Evolutionary conservation across 306 rosid species (phyloP).

Genomic region (Senna tora): DNA sequence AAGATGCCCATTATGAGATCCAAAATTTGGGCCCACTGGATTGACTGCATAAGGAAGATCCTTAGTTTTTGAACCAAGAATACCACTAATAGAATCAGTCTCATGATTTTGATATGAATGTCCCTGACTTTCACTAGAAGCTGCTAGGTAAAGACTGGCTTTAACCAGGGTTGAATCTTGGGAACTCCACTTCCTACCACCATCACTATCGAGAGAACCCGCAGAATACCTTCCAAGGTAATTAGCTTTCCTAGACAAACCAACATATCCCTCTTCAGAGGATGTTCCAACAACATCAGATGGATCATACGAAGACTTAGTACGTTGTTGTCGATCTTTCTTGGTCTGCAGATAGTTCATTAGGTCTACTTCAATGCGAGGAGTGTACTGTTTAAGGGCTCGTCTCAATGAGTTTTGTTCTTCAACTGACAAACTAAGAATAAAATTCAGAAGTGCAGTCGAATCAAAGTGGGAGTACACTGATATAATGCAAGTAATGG

Average conservation of each 20-base stretch:
- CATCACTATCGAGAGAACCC: conserved; percentile 83
- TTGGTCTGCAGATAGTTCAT: conserved; percentile 91
- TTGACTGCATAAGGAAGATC: conserved; percentile 46
- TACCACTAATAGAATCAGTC: conserved; percentile 53
- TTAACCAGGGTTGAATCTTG: conserved; percentile 66
- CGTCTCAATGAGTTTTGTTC: conserved; percentile 96
- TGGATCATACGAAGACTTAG: conserved; percentile 81
- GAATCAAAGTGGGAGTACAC: conserved; percentile 94
- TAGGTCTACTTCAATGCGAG: conserved; percentile 98
- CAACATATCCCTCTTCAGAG: conserved; percentile 85
- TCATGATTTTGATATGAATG: conserved; percentile 62
- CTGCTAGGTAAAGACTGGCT: conserved; percentile 56
- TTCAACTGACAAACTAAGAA: conserved; percentile 90
- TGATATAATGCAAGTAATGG: conserved; percentile 95
- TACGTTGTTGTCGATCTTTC: conserved; percentile 89
- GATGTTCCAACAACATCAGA: conserved; percentile 93
- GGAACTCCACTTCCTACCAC: conserved; percentile 92
- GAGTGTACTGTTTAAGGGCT: conserved; percentile 92
- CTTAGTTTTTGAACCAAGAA: conserved; percentile 54
- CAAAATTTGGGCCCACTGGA: conserved; percentile 57
- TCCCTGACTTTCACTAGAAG: conserved; percentile 70
- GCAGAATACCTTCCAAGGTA: conserved; percentile 81
- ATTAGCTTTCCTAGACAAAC: conserved; percentile 71
- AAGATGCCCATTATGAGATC: conserved; percentile 52
- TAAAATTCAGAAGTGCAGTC: conserved; percentile 84